Conservation (phyloP, 2,329 filamentous ascomycete genomes). For the Ceratocystis destructans region DNA sequence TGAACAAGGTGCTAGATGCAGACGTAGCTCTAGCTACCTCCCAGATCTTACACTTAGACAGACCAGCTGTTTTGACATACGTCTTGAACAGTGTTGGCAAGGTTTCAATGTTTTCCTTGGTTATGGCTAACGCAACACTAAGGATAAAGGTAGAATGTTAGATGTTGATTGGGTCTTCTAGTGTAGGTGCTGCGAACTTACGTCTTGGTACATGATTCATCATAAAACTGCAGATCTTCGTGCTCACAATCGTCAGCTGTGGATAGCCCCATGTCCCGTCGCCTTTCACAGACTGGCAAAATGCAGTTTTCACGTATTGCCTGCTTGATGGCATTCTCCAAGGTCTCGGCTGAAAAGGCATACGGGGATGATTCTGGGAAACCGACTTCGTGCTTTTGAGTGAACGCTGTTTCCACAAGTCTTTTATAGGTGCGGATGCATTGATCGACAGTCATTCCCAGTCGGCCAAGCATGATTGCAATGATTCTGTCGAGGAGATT, state of each 20-base stretch:
- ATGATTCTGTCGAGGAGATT: background rate
- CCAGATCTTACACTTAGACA: slow-evolving; percentile 24
- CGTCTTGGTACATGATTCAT: background rate
- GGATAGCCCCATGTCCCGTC: too few relatives aligned
- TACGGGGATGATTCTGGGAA: background rate
- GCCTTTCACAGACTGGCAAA: background rate
- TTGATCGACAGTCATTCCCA: background rate
- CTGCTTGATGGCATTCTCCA: background rate
- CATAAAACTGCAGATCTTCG: background rate
- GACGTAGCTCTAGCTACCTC: slow-evolving; percentile 25
- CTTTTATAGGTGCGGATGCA: background rate
- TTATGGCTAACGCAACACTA: background rate
- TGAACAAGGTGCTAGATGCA: slow-evolving; percentile 25
- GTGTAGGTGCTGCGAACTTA: background rate
- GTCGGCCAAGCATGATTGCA: background rate
- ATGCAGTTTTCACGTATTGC: background rate
- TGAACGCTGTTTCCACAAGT: background rate
- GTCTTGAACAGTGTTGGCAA: slow-evolving; percentile 23
- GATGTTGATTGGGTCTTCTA: background rate
- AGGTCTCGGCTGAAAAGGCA: background rate
- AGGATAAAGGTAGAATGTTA: background rate
- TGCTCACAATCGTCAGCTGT: background rate
- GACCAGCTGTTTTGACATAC: slow-evolving; percentile 21
- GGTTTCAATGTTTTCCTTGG: slow-evolving; percentile 9
- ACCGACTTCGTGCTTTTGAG: background rate